Conservation (phyloP, 73 alveolate genomes). For the Paramecium pentaurelia region DNA sequence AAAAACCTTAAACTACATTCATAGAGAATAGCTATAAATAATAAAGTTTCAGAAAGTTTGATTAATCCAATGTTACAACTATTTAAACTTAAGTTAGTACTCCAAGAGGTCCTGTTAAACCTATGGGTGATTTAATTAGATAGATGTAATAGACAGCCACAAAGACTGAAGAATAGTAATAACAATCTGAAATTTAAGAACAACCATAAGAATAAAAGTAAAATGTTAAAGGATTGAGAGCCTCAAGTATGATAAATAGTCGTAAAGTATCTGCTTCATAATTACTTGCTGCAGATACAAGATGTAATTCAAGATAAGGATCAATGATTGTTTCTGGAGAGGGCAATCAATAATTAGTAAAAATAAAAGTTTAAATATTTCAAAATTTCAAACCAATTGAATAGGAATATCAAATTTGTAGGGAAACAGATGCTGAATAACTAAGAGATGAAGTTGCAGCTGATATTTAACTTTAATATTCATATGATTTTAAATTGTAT, state of each 20-base stretch:
- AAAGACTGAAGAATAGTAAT: neutral
- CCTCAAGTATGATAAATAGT: neutral
- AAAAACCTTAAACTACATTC: neutral
- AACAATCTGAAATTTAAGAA: neutral
- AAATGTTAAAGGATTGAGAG: neutral
- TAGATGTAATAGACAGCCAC: neutral
- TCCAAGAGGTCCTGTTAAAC: constrained; percentile 7
- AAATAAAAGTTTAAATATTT: neutral
- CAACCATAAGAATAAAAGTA: neutral
- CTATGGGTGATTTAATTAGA: neutral
- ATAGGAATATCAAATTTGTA: neutral
- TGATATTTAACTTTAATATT: neutral
- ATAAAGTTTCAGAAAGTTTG: neutral
- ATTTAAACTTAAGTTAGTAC: neutral
- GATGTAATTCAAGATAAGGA: neutral
- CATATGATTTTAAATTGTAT: neutral
- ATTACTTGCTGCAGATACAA: neutral
- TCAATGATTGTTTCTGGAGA: neutral
- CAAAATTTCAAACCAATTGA: neutral
- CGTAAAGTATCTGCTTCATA: neutral
- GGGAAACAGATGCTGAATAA: neutral
- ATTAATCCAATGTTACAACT: neutral
- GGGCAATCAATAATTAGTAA: neutral
- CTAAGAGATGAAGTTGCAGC: neutral
- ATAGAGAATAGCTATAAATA: neutral